Base-by-base conservation (phyloP, 2,329 filamentous ascomycete species). In the Fusarium denticulatum region DNA sequence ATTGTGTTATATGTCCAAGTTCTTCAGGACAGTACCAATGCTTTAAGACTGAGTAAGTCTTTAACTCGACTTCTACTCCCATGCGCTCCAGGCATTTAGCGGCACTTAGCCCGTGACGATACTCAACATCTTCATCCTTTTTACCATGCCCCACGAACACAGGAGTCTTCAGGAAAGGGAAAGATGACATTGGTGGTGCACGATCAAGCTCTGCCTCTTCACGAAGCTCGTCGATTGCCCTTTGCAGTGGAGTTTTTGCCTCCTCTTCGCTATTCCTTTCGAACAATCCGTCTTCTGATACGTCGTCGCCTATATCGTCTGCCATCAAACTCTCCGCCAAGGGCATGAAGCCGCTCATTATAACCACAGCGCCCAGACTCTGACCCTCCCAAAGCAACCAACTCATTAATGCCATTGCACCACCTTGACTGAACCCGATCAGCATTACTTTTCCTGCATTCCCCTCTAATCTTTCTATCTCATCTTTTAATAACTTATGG, bases 351-450 rank as follows among this genome's bases (percentile, higher is more conserved):
- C 85, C 85, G 62, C 84, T 84, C 82, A 88, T 83, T 1, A 83
- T 84, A 12, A 86, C 76, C 18, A 80, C 72, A 0, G 77, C 85
- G 1, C 79, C 85, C 37, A 87, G 64, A 5, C 78, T 59, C 22
- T 77, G 74, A 1, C 82, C 84, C 15, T 84, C 80, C 85, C 85
- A 86, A 5, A 85, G 77, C 61, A 89, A 64, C 63, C 84, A 69
- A 15, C 83, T 79, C 24, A 82, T 74, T 65, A 89, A 66, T 0
- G 82, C 78, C 46, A 85, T 84, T 6, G 87, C 87, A 70, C 86
- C 87, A 1, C 88, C 88, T 70, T 89, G 88, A 55, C 88, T 89
- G 24, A 89, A 76, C 0, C 88, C 88, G 43, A 85, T 84, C 0
- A 90, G 68, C 3, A 88, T 76, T 1, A 89, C 77, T 46, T 82